phyloP scores from a whole-genome alignment of 1,284 basidiomycete species.

The Moniliella sp. region DNA sequence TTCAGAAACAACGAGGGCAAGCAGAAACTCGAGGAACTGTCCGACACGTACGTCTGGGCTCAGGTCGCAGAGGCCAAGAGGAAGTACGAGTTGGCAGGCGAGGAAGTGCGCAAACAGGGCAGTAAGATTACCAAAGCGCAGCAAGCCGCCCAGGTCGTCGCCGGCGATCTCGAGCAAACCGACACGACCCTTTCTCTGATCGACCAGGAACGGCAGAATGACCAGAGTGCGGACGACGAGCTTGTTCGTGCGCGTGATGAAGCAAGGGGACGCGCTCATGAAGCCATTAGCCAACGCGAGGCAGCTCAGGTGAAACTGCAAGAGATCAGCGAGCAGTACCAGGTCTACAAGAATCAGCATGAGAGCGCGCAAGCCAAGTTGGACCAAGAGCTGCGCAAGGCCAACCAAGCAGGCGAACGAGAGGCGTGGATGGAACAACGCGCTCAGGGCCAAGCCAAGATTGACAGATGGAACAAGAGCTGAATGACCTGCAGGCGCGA shows the following conservation, averaged over 20 bases:
- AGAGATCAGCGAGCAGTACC: slow-evolving; percentile 2
- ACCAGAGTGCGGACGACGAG: background rate
- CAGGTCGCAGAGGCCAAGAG: slow-evolving; percentile 49
- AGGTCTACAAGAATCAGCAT: background rate
- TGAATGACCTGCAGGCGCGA: too few species aligned
- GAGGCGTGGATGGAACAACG: slow-evolving; percentile 1
- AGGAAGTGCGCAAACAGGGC: background rate
- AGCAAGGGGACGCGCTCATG: too few species aligned
- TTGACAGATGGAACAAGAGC: too few species aligned
- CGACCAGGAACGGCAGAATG: slow-evolving; percentile 6
- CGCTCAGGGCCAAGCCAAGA: too few species aligned
- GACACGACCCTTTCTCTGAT: slow-evolving; percentile 8
- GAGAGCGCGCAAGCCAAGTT: slow-evolving; percentile 1
- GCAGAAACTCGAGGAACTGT: slow-evolving; percentile 47
- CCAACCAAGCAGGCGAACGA: background rate
- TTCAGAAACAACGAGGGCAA: slow-evolving; percentile 52
- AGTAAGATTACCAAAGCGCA: background rate
- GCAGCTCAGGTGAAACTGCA: background rate
- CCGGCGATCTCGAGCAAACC: slow-evolving; percentile 8
- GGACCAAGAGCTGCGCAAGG: slow-evolving; percentile 2
- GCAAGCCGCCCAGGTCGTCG: background rate
- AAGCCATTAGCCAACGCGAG: too few species aligned
- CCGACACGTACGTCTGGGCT: slow-evolving; percentile 69
- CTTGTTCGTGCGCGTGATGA: too few species aligned
- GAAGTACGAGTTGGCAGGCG: slow-evolving; percentile 15